phyloP scores from a whole-genome alignment of 495 filamentous ascomycete species.

The Neurospora sp. region DNA sequence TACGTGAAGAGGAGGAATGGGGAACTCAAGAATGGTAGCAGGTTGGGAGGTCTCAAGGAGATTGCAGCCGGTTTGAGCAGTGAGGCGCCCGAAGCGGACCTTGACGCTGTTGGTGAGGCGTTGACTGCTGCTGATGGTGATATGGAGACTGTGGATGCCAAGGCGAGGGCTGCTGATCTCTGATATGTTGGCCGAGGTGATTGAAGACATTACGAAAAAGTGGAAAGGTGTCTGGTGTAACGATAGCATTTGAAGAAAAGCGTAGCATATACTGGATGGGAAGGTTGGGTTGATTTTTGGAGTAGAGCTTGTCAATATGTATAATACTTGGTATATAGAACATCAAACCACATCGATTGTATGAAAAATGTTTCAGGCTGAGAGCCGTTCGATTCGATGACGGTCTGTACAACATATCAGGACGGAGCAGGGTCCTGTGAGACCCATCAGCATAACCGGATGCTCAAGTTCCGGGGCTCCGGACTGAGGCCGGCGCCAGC shows the following conservation, averaged over 20 bases:
- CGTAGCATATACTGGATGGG: neutral
- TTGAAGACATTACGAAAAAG: neutral
- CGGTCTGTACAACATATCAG: neutral
- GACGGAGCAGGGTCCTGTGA: neutral
- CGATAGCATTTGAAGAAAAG: neutral
- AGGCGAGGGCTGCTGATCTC: slow-evolving; percentile 27
- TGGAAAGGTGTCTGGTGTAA: neutral
- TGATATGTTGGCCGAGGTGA: neutral
- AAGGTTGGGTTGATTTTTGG: neutral
- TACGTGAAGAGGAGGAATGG: slow-evolving; percentile 27
- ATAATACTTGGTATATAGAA: neutral
- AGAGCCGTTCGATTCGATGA: neutral
- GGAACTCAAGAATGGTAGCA: neutral
- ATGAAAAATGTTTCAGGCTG: neutral
- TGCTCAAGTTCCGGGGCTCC: neutral
- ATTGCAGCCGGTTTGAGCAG: neutral
- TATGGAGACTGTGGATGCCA: slow-evolving; percentile 28
- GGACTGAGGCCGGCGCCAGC: neutral
- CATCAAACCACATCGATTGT: neutral
- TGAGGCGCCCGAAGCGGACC: neutral
- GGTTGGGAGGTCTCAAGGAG: neutral
- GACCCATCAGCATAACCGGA: neutral
- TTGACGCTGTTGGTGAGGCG: slow-evolving; percentile 11
- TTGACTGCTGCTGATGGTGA: slow-evolving; percentile 22
- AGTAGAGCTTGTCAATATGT: neutral